Percentiles rank a stretch among this genome's conserved stretches.
Evolutionary conservation across 805 yeast species (phyloP).

Genomic region (Monosporozyma solicola): DNA sequence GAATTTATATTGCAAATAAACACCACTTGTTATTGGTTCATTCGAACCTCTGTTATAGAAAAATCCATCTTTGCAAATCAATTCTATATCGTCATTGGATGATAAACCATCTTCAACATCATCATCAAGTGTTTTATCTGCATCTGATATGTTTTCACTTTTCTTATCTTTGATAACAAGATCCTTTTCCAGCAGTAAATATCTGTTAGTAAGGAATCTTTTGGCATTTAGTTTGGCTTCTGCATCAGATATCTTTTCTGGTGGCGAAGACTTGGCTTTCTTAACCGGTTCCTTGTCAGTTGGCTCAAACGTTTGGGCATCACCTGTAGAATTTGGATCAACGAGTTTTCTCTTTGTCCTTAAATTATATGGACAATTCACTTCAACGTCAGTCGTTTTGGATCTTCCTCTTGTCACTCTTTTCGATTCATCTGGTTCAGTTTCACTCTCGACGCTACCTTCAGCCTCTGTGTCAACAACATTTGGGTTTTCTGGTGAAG

Average conservation of each 20-base stretch:
- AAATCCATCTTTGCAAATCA: slow-evolving; percentile 26
- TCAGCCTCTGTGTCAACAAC: neutral
- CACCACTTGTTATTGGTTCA: slow-evolving; percentile 26
- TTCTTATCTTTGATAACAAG: neutral
- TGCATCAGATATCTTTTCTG: neutral
- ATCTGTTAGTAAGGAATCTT: neutral
- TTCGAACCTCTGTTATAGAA: slow-evolving; percentile 23
- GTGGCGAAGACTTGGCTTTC: neutral
- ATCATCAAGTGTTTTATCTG: slow-evolving; percentile 8
- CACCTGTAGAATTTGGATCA: neutral
- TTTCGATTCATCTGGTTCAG: neutral
- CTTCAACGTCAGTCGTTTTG: neutral
- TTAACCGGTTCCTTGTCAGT: neutral
- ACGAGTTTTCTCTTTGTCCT: neutral
- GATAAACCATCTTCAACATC: slow-evolving; percentile 10
- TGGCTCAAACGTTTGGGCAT: neutral
- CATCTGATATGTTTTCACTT: neutral
- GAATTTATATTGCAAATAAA: slow-evolving; percentile 26
- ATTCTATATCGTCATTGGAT: slow-evolving; percentile 18
- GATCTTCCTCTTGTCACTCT: neutral
- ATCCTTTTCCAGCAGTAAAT: neutral
- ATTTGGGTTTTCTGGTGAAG: neutral
- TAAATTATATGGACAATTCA: neutral
- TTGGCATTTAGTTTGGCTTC: neutral
- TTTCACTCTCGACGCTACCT: neutral